Evolutionary conservation across 1,284 basidiomycete species (phyloP).

Genomic region (Puccinia polysora): DNA sequence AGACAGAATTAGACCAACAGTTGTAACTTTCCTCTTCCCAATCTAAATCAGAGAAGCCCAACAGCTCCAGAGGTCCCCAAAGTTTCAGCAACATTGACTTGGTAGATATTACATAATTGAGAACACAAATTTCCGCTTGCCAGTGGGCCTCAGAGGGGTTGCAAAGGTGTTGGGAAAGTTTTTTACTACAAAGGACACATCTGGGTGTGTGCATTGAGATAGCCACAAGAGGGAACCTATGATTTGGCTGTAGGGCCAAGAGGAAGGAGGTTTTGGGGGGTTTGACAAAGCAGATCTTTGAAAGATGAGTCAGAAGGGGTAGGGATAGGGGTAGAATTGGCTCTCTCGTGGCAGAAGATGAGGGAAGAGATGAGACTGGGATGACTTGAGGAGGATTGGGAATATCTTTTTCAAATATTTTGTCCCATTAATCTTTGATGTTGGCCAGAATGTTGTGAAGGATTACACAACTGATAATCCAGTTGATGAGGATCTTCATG

Average conservation of each 20-base stretch:
- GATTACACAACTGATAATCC: too few relatives aligned
- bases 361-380: too few relatives aligned
- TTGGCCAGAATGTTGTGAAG: too few relatives aligned
- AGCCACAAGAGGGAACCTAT: not conserved
- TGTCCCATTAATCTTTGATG: too few relatives aligned
- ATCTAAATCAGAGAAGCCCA: not conserved
- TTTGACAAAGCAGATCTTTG: not conserved
- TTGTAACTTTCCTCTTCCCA: not conserved
- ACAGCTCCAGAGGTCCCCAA: not conserved
- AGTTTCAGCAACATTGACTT: not conserved
- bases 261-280: not conserved
- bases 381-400: too few relatives aligned
- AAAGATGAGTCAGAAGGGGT: not conserved
- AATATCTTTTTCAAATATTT: too few relatives aligned
- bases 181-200: not conserved
- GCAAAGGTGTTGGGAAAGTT: not conserved
- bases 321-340: too few relatives aligned
- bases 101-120: not conserved
- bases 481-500: too few relatives aligned
- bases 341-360: too few relatives aligned
- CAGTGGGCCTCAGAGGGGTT: slow-evolving; percentile 1
- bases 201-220: not conserved
- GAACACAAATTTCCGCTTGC: not conserved
- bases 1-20: not conserved
- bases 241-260: not conserved